Base-by-base conservation (phyloP, 139 green algal genomes). In the Chlamydomonas sp. region DNA sequence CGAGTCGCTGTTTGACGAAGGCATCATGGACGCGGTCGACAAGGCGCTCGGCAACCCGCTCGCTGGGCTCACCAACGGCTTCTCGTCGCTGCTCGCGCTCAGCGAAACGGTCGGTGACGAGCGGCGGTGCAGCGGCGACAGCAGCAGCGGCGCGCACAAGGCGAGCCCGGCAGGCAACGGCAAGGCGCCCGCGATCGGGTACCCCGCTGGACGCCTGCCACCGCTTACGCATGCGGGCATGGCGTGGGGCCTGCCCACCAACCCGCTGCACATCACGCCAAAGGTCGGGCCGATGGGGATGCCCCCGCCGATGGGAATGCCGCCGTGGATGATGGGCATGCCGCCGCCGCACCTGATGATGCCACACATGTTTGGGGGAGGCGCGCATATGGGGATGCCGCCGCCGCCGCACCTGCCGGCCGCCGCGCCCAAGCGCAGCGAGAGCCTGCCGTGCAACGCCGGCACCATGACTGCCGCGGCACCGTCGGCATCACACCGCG, bases 181-280 rank as follows among this genome's bases (percentile, higher is more conserved):
- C 24, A 66, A 67, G n/a, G n/a, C n/a, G 49, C 72, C 72, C 16
- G 35, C 16, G 22, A 65, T 72, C 3, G 72, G 72, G n/a, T 50
- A 72, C 29, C 64, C 72, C 1, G 63, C 60, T 5, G 72, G 72
- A 2, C 49, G 69, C 50, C 50, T 77, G 64, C 72, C 72, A 6
- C 22, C 72, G 20, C 72, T 77, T 28, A 49, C 54, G 4, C 33
- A 8, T 20, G 57, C 67, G 0, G 72, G 72, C 3, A 77, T 77
- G 22, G 72, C 47, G 24, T 77, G 72, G 72, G 72, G 72, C 26
- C 65, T 77, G 50, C 72, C 72, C 54, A 77, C 72, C 24, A 77
- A 77, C 65, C 72, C 72, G 24, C 39, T 77, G 38, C 64, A 72
- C 35, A 70, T 77, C 24, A 61, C 54, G 5, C 72, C 65, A 16